phyloP scores from a whole-genome alignment of 257 asterid species.

The Capsicum baccatum region DNA sequence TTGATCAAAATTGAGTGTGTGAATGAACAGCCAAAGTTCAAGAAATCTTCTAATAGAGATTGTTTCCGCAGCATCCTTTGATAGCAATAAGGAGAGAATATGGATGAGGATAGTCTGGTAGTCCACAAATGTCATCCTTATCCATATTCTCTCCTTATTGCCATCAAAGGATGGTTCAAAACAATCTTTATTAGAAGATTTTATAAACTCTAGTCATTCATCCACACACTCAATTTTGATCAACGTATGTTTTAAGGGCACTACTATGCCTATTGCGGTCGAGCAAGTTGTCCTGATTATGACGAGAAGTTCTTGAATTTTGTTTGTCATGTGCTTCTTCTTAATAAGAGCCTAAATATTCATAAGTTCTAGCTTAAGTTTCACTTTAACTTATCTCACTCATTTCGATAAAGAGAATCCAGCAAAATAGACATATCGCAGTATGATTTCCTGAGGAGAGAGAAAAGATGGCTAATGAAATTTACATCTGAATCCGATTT shows the following conservation, averaged over 20 bases:
- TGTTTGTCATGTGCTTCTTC: constrained; percentile 32
- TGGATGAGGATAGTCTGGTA: too few relatives aligned
- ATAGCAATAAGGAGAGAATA: constrained; percentile 35
- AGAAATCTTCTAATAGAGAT: constrained; percentile 39
- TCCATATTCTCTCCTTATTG: constrained; percentile 41
- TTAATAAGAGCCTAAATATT: constrained; percentile 12
- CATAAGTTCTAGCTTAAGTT: constrained; percentile 35
- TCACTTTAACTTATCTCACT: constrained; percentile 1
- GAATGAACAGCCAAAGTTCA: constrained; percentile 39
- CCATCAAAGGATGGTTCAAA: constrained; percentile 30
- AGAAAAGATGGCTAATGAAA: too few relatives aligned
- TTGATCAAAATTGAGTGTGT: constrained; percentile 38
- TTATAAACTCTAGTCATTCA: constrained; percentile 38
- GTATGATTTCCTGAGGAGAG: too few relatives aligned
- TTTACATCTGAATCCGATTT: too few relatives aligned
- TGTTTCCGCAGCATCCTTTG: constrained; percentile 37
- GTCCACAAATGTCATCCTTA: constrained; percentile 29
- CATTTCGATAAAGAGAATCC: neutral
- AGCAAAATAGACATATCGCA: too few relatives aligned
- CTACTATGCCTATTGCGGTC: neutral
- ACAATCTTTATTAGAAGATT: constrained; percentile 39
- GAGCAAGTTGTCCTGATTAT: neutral
- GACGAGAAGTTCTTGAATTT: constrained; percentile 28
- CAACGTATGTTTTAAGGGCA: constrained; percentile 14
- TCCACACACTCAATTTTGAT: neutral